Percentiles rank a stretch among this genome's conserved stretches.
Conservation (phyloP, 208 protist species). For the Borovskyia barvae region DNA sequence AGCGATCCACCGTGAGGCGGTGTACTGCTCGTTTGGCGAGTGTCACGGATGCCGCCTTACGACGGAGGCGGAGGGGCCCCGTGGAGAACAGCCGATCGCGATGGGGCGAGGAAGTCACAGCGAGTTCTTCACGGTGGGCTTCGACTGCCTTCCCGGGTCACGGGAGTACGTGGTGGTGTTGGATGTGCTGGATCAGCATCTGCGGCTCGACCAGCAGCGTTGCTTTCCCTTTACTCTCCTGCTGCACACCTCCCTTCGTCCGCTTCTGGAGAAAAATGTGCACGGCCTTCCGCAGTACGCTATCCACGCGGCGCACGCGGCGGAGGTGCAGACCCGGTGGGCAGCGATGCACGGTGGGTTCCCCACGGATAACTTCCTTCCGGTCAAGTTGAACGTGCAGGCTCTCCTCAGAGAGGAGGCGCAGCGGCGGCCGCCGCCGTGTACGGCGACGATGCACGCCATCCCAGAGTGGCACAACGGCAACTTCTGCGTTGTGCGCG, state of each 20-base stretch:
- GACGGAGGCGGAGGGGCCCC: constrained; percentile 33
- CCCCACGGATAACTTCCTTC: background rate
- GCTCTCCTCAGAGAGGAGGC: constrained; percentile 3
- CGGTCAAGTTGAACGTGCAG: background rate
- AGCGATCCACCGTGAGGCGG: constrained; percentile 10
- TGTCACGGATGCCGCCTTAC: constrained; percentile 64
- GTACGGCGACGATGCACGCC: constrained; percentile 15
- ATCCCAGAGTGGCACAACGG: constrained; percentile 6
- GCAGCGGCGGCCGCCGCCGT: background rate
- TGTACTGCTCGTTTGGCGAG: constrained; percentile 45
- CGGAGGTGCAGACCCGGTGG: constrained; percentile 7
- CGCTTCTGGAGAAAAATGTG: constrained; percentile 5
- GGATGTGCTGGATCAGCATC: constrained; percentile 12
- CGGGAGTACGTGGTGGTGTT: constrained; percentile 62
- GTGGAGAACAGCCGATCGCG: constrained; percentile 35
- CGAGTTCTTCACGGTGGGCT: constrained; percentile 51
- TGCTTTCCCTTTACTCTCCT: constrained; percentile 65
- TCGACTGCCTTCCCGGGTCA: constrained; percentile 67
- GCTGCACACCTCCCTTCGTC: constrained; percentile 57
- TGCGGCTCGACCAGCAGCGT: background rate
- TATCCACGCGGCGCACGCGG: constrained; percentile 7
- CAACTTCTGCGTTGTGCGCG: constrained; percentile 11
- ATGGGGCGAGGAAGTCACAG: constrained; percentile 33
- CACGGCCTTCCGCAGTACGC: background rate
- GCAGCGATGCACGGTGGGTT: background rate